phyloP scores from a whole-genome alignment of 345 rosid species.

The Citropsis articulata region DNA sequence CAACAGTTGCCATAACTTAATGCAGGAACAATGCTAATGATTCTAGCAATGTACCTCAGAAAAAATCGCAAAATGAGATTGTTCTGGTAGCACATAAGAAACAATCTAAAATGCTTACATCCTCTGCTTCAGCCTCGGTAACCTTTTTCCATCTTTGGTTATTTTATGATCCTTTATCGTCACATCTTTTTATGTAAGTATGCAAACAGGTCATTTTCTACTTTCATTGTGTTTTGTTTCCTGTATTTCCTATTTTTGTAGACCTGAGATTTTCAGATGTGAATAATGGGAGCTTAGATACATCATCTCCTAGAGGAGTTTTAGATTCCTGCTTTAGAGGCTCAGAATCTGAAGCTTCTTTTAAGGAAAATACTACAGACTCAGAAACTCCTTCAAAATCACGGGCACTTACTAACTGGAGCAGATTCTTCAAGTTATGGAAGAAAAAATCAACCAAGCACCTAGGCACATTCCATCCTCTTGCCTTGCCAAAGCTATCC shows the following conservation, averaged over 20 bases:
- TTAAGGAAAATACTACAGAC: slow-evolving; percentile 9
- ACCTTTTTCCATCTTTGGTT: background rate
- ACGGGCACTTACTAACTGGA: slow-evolving; percentile 53
- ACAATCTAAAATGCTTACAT: slow-evolving; percentile 24
- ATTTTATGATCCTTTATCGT: background rate
- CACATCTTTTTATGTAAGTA: background rate
- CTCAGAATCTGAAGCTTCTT: slow-evolving; percentile 22
- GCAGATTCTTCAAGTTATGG: slow-evolving; percentile 64
- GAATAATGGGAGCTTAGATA: slow-evolving; percentile 46
- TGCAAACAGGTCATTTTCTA: slow-evolving; percentile 9
- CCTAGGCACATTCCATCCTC: slow-evolving; percentile 47
- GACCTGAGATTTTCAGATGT: slow-evolving; percentile 46
- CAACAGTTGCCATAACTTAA: slow-evolving; percentile 4
- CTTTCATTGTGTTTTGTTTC: slow-evolving; percentile 4
- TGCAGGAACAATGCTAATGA: slow-evolving; percentile 41
- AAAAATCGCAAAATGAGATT: slow-evolving; percentile 19
- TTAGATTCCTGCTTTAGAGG: slow-evolving; percentile 53
- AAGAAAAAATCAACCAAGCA: slow-evolving; percentile 55
- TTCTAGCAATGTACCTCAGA: slow-evolving; percentile 24
- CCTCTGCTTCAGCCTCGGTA: slow-evolving; percentile 68
- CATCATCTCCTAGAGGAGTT: slow-evolving; percentile 61
- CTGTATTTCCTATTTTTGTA: slow-evolving; percentile 16
- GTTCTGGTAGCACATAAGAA: slow-evolving; percentile 29
- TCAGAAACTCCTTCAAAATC: slow-evolving; percentile 21
- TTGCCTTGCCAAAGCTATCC: slow-evolving; percentile 27